Base-by-base conservation (phyloP, 177 flowering plant species). In the Vitis hybrid region DNA sequence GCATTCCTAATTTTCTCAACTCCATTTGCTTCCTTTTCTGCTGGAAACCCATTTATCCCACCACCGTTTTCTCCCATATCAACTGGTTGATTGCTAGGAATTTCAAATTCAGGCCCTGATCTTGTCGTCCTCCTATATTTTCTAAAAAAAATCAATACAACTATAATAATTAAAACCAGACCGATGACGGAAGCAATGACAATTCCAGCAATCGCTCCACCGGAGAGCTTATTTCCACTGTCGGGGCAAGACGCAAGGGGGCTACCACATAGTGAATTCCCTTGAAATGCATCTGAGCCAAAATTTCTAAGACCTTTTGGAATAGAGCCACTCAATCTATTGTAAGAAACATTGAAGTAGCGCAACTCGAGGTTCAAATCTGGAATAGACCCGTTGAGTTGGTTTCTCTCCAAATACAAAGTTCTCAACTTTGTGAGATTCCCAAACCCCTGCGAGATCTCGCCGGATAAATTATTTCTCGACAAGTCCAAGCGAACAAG, bases 261-360 rank as follows among this genome's bases (percentile, higher is more conserved):
- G 10, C 51, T 9, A 7, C 94, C 94, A 59, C 91, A 88, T 1
- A 89, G 78, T 0, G 73, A 71, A 68, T 73, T 89, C 1, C 90
- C 91, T 12, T 39, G 12, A 69, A 88, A 89, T 0, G 87, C 75
- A 39, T 39, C 31, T 33, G 61, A 1, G 31, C 55, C 16, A 72
- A 75, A 56, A 70, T 72, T 2, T 56, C 56, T 18, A 5, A 81
- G 66, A 11, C 69, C 66, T 26, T 52, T 67, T 4, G 94, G 94
- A 21, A 89, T 51, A 1, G 83, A 72, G 39, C 94, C 94, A 13
- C 74, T 85, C 13, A 89, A 64, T 59, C 31, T 13, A 72, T 89
- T 89, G 55, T 72, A 75, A 1, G 90, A 86, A 0, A 89, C 90
- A 72, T 89, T 88, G 49, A 89, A 83, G 79, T 83, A 88, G 3